phyloP scores from a whole-genome alignment of 306 rosid species.

The Rosa lucieae region DNA sequence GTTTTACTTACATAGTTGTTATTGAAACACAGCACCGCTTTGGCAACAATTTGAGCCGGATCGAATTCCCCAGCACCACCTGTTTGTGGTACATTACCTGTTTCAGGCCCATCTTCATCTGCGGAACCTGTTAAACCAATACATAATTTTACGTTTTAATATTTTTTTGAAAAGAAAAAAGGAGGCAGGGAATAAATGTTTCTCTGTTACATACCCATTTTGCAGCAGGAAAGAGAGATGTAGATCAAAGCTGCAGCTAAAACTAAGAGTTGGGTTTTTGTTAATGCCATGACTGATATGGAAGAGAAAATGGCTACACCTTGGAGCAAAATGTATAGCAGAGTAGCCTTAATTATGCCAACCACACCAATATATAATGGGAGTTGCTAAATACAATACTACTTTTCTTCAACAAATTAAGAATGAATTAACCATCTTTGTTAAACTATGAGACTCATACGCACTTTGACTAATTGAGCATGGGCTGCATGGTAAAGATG shows the following conservation, averaged over 20 bases:
- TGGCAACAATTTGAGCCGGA: slow-evolving; percentile 62
- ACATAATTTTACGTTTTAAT: background rate
- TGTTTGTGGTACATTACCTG: background rate
- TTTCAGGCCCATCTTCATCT: slow-evolving; percentile 24
- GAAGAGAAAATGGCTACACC: background rate
- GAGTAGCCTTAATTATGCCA: background rate
- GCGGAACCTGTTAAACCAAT: slow-evolving; percentile 43
- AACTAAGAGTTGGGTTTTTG: slow-evolving; percentile 28
- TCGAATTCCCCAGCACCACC: slow-evolving; percentile 23
- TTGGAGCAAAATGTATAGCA: slow-evolving; percentile 19
- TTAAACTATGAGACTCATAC: background rate
- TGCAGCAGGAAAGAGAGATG: slow-evolving; percentile 31
- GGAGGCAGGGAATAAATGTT: background rate
- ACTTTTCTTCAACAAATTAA: background rate
- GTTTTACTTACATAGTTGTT: slow-evolving; percentile 57
- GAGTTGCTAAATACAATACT: slow-evolving; percentile 18
- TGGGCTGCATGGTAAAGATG: background rate
- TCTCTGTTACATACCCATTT: slow-evolving; percentile 39
- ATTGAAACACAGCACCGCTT: slow-evolving; percentile 81
- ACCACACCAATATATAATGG: slow-evolving; percentile 11
- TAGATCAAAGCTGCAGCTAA: slow-evolving; percentile 38
- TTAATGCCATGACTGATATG: slow-evolving; percentile 43
- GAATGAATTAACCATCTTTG: background rate
- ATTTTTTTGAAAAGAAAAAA: background rate
- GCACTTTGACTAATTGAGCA: background rate